Evolutionary conservation across 2,329 filamentous ascomycete genomes (phyloP), one percentile per base, ranked within the genome.

Genomic region (Stagonosporopsis vannaccii): DNA sequence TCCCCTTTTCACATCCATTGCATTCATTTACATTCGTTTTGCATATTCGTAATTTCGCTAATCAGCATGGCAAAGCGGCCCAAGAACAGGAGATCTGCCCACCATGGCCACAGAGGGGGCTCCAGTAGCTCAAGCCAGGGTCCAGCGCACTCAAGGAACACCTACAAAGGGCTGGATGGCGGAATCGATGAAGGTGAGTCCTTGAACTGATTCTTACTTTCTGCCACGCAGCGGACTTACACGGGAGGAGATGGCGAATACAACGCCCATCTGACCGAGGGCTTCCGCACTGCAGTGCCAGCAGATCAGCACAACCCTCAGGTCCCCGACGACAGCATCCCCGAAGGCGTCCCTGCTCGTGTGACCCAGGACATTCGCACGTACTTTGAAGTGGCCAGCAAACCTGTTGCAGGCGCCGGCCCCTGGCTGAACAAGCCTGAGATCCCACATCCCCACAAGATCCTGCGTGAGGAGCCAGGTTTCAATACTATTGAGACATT

Each of bases 381-480:
- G 33, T 75, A 75, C 56, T 69, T 61, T 36, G 17, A 65, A 7
- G 43, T 56, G 1, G 50, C 60, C 6, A 55, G 56, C 11, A 64
- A 62, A 28, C 60, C 62, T 3, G 59, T 68, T 12, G 19, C 44
- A 12, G 65, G 63, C 26, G 49, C 54, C 13, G 70, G 69, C 3
- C 9, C 59, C 6, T 76, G 73, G 73, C 50, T 74, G 2, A 25
- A 66, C 8, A 67, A 67, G 35, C 81, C 86, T 0, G 86, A 89
- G 52, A 68, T 89, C 1, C 87, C 87, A 0, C 79, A 76, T 0
- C 61, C 80, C 0, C 69, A 68, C 0, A 87, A 90, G 66, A 78
- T 90, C 7, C 72, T 73, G 8, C 40, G 49, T 15, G 36, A 46
- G 7, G 39, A 55, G n/a, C 32, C 48, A 2, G n/a, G 30, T 15